Evolutionary conservation across 2,329 filamentous ascomycete genomes (phyloP).

Genomic region (Claviceps spartinae): DNA sequence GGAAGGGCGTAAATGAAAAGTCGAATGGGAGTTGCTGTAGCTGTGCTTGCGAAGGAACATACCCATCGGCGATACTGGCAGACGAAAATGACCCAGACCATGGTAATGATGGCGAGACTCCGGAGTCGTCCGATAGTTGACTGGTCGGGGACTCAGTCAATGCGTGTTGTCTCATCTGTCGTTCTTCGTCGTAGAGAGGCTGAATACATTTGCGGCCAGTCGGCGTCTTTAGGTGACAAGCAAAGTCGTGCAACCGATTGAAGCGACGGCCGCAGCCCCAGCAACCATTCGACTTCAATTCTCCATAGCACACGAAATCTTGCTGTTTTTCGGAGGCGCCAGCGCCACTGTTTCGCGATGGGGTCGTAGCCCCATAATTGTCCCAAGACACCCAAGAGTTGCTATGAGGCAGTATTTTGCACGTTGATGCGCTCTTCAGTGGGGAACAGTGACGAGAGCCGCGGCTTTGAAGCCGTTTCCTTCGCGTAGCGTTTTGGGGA

Average conservation of each 20-base stretch:
- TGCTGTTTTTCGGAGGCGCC: neutral
- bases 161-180: neutral
- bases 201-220: constrained; percentile 4
- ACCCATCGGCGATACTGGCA: neutral
- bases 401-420: neutral
- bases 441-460: neutral
- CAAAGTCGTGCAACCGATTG: neutral
- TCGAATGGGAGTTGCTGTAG: neutral
- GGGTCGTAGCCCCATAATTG: neutral
- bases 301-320: neutral
- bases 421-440: neutral
- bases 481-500: neutral
- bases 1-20: neutral
- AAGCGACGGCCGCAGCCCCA: constrained; percentile 5
- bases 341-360: neutral
- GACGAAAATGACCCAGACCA: neutral
- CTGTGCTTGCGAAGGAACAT: neutral
- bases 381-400: neutral
- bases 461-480: neutral
- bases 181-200: constrained; percentile 4
- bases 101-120: neutral
- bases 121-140: neutral
- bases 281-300: neutral
- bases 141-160: neutral
- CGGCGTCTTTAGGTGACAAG: neutral